Base-by-base conservation (phyloP, 1,139 yeast genomes). In the Arxiozyma bovina region DNA sequence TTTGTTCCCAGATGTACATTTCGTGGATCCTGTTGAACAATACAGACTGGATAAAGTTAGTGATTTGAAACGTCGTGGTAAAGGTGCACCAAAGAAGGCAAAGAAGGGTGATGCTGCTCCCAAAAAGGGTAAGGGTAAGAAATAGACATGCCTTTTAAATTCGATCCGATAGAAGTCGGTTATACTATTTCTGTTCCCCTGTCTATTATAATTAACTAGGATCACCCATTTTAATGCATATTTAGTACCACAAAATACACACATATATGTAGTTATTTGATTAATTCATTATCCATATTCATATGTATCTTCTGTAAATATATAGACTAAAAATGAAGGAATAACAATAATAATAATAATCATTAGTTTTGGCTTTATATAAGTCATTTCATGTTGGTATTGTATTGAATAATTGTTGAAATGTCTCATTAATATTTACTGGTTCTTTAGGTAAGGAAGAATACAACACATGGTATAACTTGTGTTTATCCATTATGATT, bases 41-140 rank as follows among this genome's bases (percentile, higher is more conserved):
- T 82, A 85, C 70, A 77, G 93, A 69, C 65, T 82, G 59, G 77
- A 77, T 58, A 82, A 83, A 79, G 81, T 83, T 46, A 80, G 76
- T 55, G 82, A 81, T 45, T 61, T 88, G 71, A 85, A 83, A 77
- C 84, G 86, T 79, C 85, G 95, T 80, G 91, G 89, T 69, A 89
- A 89, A 73, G 95, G 96, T 70, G 94, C 96, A 22, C 96, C 96
- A 62, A 82, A 85, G 76, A 89, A 89, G 77, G 81, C 80, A 72
- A 77, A 74, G 62, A 78, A 73, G 62, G 58, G 72, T 25, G 61
- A 63, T 30, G 70, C 64, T 45, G 64, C 63, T 43, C 66, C 67
- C 50, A 72, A 75, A 65, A 75, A 75, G 67, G 41, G 42, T 21
- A 49, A 49, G 22, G 38, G 46, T 9, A 45, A 41, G 50, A 47